These are phyloP conservation scores for Chenopodium album DNA, from an alignment of 148 eudicot genomes.

Conservation along the genomic window DNA sequence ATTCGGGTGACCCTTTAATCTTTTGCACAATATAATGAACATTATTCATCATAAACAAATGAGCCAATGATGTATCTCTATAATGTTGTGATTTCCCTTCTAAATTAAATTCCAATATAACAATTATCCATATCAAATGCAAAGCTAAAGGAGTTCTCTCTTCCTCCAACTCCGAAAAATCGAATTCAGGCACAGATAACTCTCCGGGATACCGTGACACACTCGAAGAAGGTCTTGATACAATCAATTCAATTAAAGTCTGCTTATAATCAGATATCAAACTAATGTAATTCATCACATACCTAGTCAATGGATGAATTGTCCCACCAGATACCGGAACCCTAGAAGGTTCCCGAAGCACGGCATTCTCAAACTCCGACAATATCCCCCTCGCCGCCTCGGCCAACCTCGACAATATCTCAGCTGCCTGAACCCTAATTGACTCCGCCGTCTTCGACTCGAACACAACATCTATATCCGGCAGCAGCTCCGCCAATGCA, in stretches of 20 bases:
- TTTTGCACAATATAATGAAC: slow-evolving; percentile 76
- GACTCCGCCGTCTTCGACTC: slow-evolving; percentile 56
- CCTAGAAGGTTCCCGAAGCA: slow-evolving; percentile 73
- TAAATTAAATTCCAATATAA: slow-evolving; percentile 58
- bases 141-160: slow-evolving; percentile 57
- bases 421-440: slow-evolving; percentile 69
- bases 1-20: slow-evolving; percentile 62
- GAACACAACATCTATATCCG: slow-evolving; percentile 73
- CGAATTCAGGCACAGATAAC: slow-evolving; percentile 52
- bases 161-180: slow-evolving; percentile 54
- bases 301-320: slow-evolving; percentile 86
- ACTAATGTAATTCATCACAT: slow-evolving; percentile 93
- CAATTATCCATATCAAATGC: slow-evolving; percentile 88
- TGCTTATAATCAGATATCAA: slow-evolving; percentile 85
- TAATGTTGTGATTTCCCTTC: slow-evolving; percentile 68
- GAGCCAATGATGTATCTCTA: slow-evolving; percentile 56
- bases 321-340: slow-evolving; percentile 90
- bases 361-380: slow-evolving; percentile 84
- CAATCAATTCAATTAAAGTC: slow-evolving; percentile 69
- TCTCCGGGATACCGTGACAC: slow-evolving; percentile 67
- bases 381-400: slow-evolving; percentile 89
- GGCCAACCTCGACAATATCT: slow-evolving; percentile 66
- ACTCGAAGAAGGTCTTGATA: slow-evolving; percentile 64
- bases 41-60: slow-evolving; percentile 86
- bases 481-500: slow-evolving; percentile 60